Conservation (phyloP, 2,329 filamentous ascomycete species). For the Microascus cirrosus region DNA sequence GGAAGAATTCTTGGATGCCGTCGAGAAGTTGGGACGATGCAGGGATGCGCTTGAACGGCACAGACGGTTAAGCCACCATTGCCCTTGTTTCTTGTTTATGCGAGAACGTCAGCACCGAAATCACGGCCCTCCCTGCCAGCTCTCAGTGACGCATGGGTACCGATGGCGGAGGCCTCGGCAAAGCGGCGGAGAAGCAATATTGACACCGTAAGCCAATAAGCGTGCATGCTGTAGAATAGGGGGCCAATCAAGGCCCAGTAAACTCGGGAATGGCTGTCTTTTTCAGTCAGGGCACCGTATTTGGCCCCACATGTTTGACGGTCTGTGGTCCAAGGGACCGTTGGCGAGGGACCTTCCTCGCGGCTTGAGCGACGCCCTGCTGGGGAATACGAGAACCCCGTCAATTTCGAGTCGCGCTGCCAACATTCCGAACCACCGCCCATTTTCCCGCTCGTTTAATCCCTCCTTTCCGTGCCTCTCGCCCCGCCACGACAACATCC, state of each 20-base stretch:
- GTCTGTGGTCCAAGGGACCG: background rate
- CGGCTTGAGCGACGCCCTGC: background rate
- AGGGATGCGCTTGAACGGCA: background rate
- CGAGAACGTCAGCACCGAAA: no score
- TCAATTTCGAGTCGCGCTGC: background rate
- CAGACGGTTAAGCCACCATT: no score
- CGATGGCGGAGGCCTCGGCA: background rate
- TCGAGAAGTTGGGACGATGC: background rate
- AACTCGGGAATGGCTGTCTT: background rate
- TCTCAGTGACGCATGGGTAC: no score
- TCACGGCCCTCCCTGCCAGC: no score
- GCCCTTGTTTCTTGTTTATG: no score
- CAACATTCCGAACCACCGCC: background rate
- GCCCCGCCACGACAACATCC: slow-evolving; percentile 5
- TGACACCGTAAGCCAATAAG: background rate
- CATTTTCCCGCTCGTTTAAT: slow-evolving; percentile 15
- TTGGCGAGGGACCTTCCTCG: background rate
- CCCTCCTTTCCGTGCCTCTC: slow-evolving; percentile 17
- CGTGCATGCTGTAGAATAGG: background rate
- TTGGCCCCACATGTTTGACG: background rate
- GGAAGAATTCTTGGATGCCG: background rate
- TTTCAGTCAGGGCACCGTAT: background rate
- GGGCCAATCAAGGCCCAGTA: background rate
- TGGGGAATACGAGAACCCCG: background rate
- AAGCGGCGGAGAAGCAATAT: background rate